These are phyloP conservation scores for Turritis glabra DNA, from an alignment of 345 rosid species.

Conservation along the genomic window DNA sequence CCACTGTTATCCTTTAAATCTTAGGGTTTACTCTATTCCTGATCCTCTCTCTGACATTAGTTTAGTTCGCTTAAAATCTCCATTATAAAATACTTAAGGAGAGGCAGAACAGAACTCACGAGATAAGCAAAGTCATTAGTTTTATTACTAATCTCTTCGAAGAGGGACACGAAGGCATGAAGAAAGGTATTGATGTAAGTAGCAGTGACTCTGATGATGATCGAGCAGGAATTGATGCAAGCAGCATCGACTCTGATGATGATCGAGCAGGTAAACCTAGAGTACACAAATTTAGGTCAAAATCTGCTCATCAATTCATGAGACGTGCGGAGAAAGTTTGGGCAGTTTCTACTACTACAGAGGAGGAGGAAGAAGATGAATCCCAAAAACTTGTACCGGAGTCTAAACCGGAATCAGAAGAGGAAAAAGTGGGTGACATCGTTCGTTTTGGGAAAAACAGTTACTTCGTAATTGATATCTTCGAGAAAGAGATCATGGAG, in stretches of 20 bases:
- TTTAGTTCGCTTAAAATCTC: no score
- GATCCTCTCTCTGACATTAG: neutral
- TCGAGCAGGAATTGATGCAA: no score
- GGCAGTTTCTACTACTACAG: neutral
- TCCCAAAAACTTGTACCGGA: neutral
- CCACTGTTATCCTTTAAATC: neutral
- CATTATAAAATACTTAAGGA: neutral
- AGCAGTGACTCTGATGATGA: neutral
- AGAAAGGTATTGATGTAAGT: no score
- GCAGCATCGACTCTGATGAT: conserved; percentile 24
- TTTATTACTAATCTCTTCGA: neutral
- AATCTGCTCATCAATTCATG: neutral
- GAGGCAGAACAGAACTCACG: neutral
- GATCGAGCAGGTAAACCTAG: conserved; percentile 4
- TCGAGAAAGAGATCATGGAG: conserved; percentile 38
- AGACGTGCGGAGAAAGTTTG: conserved; percentile 35
- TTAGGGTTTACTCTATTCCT: neutral
- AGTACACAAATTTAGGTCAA: conserved; percentile 16
- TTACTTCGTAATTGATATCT: conserved; percentile 31
- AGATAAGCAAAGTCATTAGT: conserved; percentile 11
- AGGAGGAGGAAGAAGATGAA: conserved; percentile 15
- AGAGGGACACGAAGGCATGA: neutral
- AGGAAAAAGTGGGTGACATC: conserved; percentile 32
- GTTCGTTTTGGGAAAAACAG: conserved; percentile 5
- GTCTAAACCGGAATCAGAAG: neutral